Evolutionary conservation across 352 stramenopile genomes (phyloP), one percentile per base, ranked within the genome.

Genomic region (Pythium inflatum): DNA sequence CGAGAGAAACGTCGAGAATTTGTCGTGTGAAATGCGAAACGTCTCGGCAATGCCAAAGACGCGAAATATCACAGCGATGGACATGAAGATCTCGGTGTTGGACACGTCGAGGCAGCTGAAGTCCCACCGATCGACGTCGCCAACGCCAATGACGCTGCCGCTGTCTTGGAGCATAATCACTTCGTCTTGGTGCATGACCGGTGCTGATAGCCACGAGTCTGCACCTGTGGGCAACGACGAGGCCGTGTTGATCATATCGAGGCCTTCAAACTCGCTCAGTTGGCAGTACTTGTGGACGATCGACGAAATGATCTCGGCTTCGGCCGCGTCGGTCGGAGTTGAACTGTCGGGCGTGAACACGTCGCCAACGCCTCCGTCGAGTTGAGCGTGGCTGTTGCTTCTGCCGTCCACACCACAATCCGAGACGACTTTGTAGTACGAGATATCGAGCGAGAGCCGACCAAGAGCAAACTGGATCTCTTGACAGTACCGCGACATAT

Each of bases 401-500:
- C 16, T 43, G 16, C 28, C 50, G 11, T 24, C 45, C 9, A 13
- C 40, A 13, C 45, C 46, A 55, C 61, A 71, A 50, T 72, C 62
- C 53, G 64, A 73, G 1, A 90, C 79, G 20, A 90, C 83, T 46
- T 92, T 92, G 70, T 89, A 92, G 74, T 92, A 92, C 54, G 82
- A 92, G 38, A 92, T 88, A 51, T 92, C 83, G 30, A 92, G 77
- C 30, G 83, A 90, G 25, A 92, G 70, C 0, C 83, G 63, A 2
- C 82, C 83, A 2, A 92, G 79, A 11, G 83, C 83, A 67, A 88
- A 89, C 34, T 92, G 83, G 33, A 92, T 81, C 62, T 92, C 83
- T 24, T 75, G 76, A 45, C 77, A 84, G 56, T 82, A 88, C 57
- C 87, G 88, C 38, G 61, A 70, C 84, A 92, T 89, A 43, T 80